These are phyloP conservation scores for Calocybe indica DNA, from an alignment of 768 basidiomycete species.

Conservation along the genomic window DNA sequence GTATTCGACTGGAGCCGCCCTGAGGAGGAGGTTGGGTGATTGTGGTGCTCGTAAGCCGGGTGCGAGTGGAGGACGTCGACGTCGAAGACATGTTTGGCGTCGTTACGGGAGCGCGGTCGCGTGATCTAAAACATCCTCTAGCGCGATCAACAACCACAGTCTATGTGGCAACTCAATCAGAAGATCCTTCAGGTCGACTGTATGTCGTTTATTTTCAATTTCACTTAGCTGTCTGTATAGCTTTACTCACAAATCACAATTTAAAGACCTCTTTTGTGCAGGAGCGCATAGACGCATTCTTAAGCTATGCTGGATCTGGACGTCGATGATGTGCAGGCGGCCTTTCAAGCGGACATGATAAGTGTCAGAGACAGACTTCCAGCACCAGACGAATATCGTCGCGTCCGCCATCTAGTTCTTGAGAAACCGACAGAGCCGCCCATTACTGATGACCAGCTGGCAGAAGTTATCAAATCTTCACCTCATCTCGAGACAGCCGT, in stretches of 20 bases:
- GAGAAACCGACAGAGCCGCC: constrained; percentile 29
- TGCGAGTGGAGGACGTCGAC: constrained; percentile 46
- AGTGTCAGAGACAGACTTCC: constrained; percentile 57
- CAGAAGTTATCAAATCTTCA: constrained; percentile 47
- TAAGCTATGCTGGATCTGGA: constrained; percentile 20
- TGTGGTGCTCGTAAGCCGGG: constrained; percentile 32
- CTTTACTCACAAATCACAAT: too few relatives aligned
- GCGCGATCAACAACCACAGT: too few relatives aligned
- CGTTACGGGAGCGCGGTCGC: constrained; percentile 15
- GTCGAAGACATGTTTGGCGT: constrained; percentile 32
- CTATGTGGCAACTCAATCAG: too few relatives aligned
- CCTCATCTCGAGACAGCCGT: constrained; percentile 63
- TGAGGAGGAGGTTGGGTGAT: constrained; percentile 28
- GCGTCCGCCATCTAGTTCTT: constrained; percentile 56
- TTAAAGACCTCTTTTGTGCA: too few relatives aligned
- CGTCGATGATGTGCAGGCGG: constrained; percentile 15
- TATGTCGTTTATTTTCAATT: not conserved
- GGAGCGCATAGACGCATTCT: not conserved
- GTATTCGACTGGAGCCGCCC: constrained; percentile 55
- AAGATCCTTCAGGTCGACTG: not conserved
- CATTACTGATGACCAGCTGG: constrained; percentile 58
- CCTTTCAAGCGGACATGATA: constrained; percentile 46
- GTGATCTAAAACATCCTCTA: constrained; percentile 8
- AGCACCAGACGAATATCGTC: constrained; percentile 48
- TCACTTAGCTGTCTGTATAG: too few relatives aligned